These are phyloP conservation scores for Scutellaria barbata DNA, from an alignment of 257 asterid genomes.

Conservation along the genomic window DNA sequence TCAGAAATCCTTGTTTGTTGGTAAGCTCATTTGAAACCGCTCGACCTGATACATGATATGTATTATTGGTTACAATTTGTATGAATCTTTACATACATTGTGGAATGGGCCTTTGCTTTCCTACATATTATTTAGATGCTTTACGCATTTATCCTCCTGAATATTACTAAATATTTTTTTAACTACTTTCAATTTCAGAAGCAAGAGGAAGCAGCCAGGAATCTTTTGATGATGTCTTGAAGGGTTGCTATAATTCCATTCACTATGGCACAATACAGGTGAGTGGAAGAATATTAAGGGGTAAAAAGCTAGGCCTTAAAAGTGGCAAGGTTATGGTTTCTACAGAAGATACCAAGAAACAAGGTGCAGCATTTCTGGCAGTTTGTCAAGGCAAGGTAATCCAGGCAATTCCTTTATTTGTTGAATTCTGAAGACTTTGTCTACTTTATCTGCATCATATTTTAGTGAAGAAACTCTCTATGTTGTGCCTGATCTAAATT, in stretches of 20 bases:
- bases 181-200: constrained; percentile 49
- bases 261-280: constrained; percentile 48
- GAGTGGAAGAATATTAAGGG: constrained; percentile 58
- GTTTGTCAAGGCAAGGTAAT: constrained; percentile 98
- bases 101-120: constrained; percentile 17
- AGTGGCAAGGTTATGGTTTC: constrained; percentile 43
- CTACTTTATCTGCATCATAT: too few relatives aligned
- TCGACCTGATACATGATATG: constrained; percentile 7
- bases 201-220: constrained; percentile 91
- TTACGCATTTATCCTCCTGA: constrained; percentile 24
- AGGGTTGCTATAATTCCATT: constrained; percentile 67
- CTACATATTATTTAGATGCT: background rate
- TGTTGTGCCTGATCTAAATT: too few relatives aligned
- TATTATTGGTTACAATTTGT: constrained; percentile 17
- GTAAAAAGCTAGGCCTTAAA: constrained; percentile 57
- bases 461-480: too few relatives aligned
- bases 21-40: constrained; percentile 51
- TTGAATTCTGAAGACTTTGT: too few relatives aligned
- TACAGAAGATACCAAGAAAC: constrained; percentile 46
- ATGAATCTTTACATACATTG: background rate
- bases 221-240: constrained; percentile 68
- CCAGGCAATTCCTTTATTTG: constrained; percentile 1
- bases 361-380: constrained; percentile 96
- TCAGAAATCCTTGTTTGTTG: constrained; percentile 74
- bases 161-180: constrained; percentile 23